Conservation (phyloP, 371 early-diverging fungal species). For the Coemansia sp. region DNA sequence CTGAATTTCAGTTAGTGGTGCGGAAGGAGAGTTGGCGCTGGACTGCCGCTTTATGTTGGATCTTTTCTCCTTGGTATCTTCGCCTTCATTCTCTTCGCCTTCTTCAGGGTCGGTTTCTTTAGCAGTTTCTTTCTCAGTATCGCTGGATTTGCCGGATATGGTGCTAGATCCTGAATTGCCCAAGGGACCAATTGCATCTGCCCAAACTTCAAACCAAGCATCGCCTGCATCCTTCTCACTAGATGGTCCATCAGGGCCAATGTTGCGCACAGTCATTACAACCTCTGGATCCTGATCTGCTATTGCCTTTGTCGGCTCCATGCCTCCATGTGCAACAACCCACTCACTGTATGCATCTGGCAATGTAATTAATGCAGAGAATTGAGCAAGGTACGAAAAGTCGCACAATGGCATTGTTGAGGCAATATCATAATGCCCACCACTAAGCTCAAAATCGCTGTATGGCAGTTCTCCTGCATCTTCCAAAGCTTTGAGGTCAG, state of each 20-base stretch:
- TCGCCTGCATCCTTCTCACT: constrained; percentile 19
- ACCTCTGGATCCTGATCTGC: constrained; percentile 56
- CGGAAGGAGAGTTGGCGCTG: background rate
- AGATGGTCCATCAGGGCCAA: constrained; percentile 35
- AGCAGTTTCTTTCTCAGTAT: background rate
- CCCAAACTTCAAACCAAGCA: constrained; percentile 50
- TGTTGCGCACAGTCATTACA: constrained; percentile 63
- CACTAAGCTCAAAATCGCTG: constrained; percentile 18
- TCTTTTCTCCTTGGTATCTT: background rate
- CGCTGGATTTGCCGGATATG: background rate
- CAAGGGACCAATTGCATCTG: constrained; percentile 15
- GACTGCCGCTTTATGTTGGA: background rate
- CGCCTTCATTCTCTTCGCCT: background rate
- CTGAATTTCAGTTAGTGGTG: background rate
- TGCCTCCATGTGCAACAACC: constrained; percentile 66
- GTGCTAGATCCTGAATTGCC: background rate
- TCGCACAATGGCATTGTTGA: constrained; percentile 57
- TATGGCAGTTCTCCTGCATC: constrained; percentile 21
- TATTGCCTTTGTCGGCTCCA: constrained; percentile 58
- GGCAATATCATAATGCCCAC: constrained; percentile 45
- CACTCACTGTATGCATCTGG: constrained; percentile 54
- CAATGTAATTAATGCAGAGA: constrained; percentile 61
- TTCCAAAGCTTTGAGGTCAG: constrained; percentile 15
- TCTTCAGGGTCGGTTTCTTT: background rate
- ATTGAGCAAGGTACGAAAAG: constrained; percentile 58